phyloP scores from a whole-genome alignment of 345 rosid species.

The Arabidopsis suecica region DNA sequence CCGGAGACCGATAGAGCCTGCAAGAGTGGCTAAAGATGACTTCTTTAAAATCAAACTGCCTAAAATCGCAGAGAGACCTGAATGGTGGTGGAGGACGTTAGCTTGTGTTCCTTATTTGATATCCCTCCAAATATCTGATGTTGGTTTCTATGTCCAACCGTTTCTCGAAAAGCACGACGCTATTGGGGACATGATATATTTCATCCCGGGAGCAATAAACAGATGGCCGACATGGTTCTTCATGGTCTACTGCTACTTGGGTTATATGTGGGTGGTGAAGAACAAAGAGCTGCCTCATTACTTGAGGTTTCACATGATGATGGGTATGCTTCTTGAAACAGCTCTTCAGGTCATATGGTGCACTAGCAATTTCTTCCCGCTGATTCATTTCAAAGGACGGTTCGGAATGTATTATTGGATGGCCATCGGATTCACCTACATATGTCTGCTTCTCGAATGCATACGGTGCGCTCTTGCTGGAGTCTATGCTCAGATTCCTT shows the following conservation, averaged over 20 bases:
- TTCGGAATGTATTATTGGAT: slow-evolving; percentile 80
- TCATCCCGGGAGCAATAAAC: slow-evolving; percentile 71
- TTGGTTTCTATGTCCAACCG: slow-evolving; percentile 70
- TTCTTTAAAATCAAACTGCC: slow-evolving; percentile 56
- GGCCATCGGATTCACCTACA: slow-evolving; percentile 59
- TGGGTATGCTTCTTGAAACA: slow-evolving; percentile 85
- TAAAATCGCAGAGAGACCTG: slow-evolving; percentile 57
- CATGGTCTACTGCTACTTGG: slow-evolving; percentile 65
- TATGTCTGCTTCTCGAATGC: slow-evolving; percentile 65
- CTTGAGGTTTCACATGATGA: slow-evolving; percentile 86
- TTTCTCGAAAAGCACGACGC: slow-evolving; percentile 59
- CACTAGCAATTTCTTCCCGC: slow-evolving; percentile 72
- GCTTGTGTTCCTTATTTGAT: slow-evolving; percentile 76
- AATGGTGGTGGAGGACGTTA: slow-evolving; percentile 89
- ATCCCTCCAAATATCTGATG: slow-evolving; percentile 77
- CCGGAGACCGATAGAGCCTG: slow-evolving; percentile 9
- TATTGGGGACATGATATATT: slow-evolving; percentile 61
- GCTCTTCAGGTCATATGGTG: slow-evolving; percentile 69
- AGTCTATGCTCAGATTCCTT: slow-evolving; percentile 61
- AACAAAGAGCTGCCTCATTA: slow-evolving; percentile 77
- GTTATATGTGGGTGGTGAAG: slow-evolving; percentile 66
- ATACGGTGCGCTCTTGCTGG: slow-evolving; percentile 74
- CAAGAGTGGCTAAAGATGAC: slow-evolving; percentile 51
- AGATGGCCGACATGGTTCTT: slow-evolving; percentile 79
- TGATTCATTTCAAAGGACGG: slow-evolving; percentile 70